These are phyloP conservation scores for Colletotrichum aenigma DNA, from an alignment of 2,329 filamentous ascomycete genomes.

Conservation along the genomic window DNA sequence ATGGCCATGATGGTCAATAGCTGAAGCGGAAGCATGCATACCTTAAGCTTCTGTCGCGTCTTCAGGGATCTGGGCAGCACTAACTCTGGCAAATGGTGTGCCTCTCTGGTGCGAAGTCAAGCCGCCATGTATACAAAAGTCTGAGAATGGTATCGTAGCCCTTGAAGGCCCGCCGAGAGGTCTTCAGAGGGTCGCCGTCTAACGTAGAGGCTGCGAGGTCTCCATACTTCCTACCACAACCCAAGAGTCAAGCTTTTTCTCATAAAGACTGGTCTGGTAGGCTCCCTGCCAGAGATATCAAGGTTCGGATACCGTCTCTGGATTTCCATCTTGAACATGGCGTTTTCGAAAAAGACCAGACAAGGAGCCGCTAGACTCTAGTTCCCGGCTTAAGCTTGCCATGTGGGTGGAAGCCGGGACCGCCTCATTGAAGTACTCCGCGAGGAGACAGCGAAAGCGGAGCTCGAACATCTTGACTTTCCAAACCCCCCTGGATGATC, in stretches of 20 bases:
- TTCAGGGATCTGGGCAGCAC: not conserved
- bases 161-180: not conserved
- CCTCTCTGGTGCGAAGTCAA: not conserved
- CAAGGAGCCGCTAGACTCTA: not conserved
- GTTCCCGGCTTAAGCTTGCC: not conserved
- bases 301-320: not conserved
- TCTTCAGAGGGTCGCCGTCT: not conserved
- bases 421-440: not conserved
- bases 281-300: not conserved
- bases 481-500: not conserved
- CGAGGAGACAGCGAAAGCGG: not conserved
- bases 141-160: not conserved
- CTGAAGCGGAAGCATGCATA: not conserved
- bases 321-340: not conserved
- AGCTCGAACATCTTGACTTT: not conserved
- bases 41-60: not conserved
- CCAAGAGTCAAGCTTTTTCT: not conserved
- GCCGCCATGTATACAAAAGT: not conserved
- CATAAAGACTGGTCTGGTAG: fast-evolving
- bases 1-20: not conserved
- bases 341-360: not conserved
- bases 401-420: not conserved
- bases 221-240: not conserved
- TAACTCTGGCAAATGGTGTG: not conserved
- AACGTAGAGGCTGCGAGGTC: not conserved